Evolutionary conservation across 1,284 basidiomycete genomes (phyloP), one percentile per base, ranked within the genome.

Genomic region (Puccinia coronata): DNA sequence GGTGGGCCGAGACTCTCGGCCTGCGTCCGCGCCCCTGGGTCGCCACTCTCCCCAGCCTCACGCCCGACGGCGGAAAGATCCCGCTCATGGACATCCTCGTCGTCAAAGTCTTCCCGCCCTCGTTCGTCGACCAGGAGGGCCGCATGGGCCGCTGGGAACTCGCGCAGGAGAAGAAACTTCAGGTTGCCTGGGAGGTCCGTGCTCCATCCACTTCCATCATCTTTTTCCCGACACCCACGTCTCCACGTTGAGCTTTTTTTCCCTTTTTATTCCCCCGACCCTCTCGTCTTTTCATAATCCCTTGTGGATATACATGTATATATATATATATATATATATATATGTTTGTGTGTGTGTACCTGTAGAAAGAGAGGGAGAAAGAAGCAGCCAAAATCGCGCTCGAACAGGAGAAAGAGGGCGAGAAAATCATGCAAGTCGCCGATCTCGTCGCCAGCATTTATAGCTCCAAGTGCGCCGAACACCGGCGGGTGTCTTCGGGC

Each of bases 141-240:
- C 51, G 53, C 5, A n/a, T 61, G 34, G 65, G 67, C 16, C 51
- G 57, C 39, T 80, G 67, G 78, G 69, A 51, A 34, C 36, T 59
- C 59, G 69, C 39, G n/a, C 67, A 80, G 28, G 69, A 80, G 51
- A 53, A 59, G 6, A 70, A 47, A 25, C 49, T 61, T 34, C 67
- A 80, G 47, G 53, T 55, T 4, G 78, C 67, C 31, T 79, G 77
- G 77, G 77, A 79, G 77, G 77, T 79, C 12, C 16, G 63, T 34
- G 18, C 8, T 16, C 2, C 20, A 18, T 34, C 3, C 12, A 34
- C 63, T n/a, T 70, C 23, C n/a, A n/a, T n/a, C n/a, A n/a, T n/a
- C n/a, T n/a, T n/a, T n/a, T n/a, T n/a, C n/a, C n/a, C n/a, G n/a
- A n/a, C n/a, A n/a, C n/a, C n/a, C n/a, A n/a, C n/a, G 2, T 31